A percentile compares a stretch with the other conserved stretches of the same genome.
phyloP scores from a whole-genome alignment of 805 yeast genomes.

The Pichia pseudocactophila region DNA sequence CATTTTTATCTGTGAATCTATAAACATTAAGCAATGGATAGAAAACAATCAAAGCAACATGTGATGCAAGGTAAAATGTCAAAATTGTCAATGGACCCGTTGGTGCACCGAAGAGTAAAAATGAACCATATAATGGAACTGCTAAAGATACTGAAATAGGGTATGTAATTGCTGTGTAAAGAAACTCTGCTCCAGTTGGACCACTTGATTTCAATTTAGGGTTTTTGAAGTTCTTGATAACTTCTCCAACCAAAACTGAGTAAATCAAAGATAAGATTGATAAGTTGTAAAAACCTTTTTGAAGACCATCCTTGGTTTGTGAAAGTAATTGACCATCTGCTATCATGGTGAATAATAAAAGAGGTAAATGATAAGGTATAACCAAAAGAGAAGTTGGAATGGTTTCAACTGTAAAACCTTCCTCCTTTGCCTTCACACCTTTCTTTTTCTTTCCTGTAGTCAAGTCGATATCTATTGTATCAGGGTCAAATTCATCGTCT shows the following conservation, averaged over 20 bases:
- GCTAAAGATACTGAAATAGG: slow-evolving; percentile 14
- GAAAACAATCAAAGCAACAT: slow-evolving; percentile 13
- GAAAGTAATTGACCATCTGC: slow-evolving; percentile 26
- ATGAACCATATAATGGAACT: slow-evolving; percentile 24
- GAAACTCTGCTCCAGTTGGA: slow-evolving; percentile 12
- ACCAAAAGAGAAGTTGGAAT: slow-evolving; percentile 12
- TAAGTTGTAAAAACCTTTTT: slow-evolving; percentile 10
- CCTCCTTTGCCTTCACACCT: background rate
- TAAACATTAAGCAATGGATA: slow-evolving; percentile 30
- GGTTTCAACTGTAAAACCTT: background rate
- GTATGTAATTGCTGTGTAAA: slow-evolving; percentile 10
- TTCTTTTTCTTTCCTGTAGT: slow-evolving; percentile 12
- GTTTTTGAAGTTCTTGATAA: slow-evolving; percentile 19
- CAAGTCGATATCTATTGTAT: slow-evolving; percentile 11
- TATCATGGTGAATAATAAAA: slow-evolving; percentile 22
- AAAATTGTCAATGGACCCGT: slow-evolving; percentile 10
- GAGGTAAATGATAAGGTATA: slow-evolving; percentile 27
- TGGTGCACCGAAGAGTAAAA: slow-evolving; percentile 20
- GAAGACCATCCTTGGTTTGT: slow-evolving; percentile 16
- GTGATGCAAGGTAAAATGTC: slow-evolving; percentile 14
- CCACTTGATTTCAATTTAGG: slow-evolving; percentile 10
- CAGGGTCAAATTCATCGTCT: slow-evolving; percentile 12
- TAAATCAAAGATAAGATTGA: slow-evolving; percentile 9
- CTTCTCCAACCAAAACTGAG: slow-evolving; percentile 16
- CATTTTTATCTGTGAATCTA: slow-evolving; percentile 31